phyloP scores from a whole-genome alignment of 768 basidiomycete genomes.

The Leccinum fibrillosum region DNA sequence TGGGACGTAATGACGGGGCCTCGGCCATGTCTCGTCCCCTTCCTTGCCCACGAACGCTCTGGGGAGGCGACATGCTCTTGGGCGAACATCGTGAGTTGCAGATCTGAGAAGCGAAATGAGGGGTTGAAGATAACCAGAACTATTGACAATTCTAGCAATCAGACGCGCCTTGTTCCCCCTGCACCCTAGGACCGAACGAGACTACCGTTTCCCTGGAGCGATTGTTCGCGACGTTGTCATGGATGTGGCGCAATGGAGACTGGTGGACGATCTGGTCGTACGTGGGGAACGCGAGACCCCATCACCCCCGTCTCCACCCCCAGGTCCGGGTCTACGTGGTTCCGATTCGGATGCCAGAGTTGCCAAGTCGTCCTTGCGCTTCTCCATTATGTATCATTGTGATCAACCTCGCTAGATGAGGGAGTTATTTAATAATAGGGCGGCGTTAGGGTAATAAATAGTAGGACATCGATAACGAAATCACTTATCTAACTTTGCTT shows the following conservation, averaged over 20 bases:
- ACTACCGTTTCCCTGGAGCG: neutral
- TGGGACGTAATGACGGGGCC: conserved; percentile 7
- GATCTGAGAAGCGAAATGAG: neutral
- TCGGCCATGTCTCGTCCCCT: neutral
- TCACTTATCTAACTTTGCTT: conserved; percentile 69
- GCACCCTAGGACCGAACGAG: neutral
- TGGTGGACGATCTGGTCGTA: neutral
- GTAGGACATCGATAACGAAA: conserved; percentile 90
- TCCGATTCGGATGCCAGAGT: neutral
- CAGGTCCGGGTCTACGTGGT: neutral
- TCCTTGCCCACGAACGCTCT: neutral
- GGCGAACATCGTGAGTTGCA: neutral
- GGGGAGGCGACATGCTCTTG: neutral
- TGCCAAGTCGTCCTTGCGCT: conserved; percentile 8
- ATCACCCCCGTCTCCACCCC: neutral
- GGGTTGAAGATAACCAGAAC: conserved; percentile 3
- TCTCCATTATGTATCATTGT: conserved; percentile 66
- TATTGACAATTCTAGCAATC: neutral
- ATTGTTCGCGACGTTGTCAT: neutral
- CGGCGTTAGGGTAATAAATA: conserved; percentile 74
- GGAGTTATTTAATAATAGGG: conserved; percentile 74
- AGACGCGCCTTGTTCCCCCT: neutral
- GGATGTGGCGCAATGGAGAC: neutral
- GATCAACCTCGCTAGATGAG: conserved; percentile 97
- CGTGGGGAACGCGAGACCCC: neutral